These are phyloP conservation scores for Aspergillus tamarii DNA, from an alignment of 2,329 filamentous ascomycete genomes.

Conservation along the genomic window DNA sequence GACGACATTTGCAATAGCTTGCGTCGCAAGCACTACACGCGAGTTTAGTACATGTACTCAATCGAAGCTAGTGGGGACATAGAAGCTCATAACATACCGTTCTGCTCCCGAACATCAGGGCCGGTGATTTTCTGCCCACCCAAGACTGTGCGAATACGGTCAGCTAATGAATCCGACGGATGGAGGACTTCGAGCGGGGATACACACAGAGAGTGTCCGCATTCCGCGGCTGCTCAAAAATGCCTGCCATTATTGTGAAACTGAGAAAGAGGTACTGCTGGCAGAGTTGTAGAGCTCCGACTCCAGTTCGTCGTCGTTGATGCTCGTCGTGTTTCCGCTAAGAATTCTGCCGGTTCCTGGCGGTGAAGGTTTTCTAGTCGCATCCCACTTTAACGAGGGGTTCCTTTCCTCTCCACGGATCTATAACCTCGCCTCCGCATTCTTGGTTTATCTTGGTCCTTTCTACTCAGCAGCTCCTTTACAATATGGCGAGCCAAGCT, in stretches of 20 bases:
- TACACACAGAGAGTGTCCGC: slow-evolving; percentile 80
- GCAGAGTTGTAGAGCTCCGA: slow-evolving; percentile 35
- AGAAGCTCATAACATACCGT: slow-evolving; percentile 61
- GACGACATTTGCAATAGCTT: slow-evolving; percentile 97
- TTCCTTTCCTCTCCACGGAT: slow-evolving; percentile 2
- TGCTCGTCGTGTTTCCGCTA: slow-evolving; percentile 32
- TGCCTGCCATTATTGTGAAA: slow-evolving; percentile 73
- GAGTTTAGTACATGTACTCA: slow-evolving; percentile 9
- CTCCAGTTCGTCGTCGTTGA: slow-evolving; percentile 13
- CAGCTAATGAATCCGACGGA: slow-evolving; percentile 26
- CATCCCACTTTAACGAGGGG: slow-evolving; percentile 45
- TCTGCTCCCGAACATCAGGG: slow-evolving; percentile 94
- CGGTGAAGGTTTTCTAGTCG: slow-evolving; percentile 40
- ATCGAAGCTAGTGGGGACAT: slow-evolving; percentile 13
- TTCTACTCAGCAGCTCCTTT: slow-evolving; percentile 18
- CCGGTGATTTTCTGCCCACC: slow-evolving; percentile 98
- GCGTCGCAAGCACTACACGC: slow-evolving; percentile 78
- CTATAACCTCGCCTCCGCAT: slow-evolving; percentile 15
- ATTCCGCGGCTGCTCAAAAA: slow-evolving; percentile 94
- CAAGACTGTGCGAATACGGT: slow-evolving; percentile 64
- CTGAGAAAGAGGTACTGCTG: slow-evolving; percentile 24
- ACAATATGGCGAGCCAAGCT: slow-evolving; percentile 37
- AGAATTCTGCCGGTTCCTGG: slow-evolving; percentile 46
- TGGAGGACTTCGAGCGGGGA: neutral
- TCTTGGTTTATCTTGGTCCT: slow-evolving; percentile 23